Base-by-base conservation (phyloP, 2,329 filamentous ascomycete genomes). In the Sporothrix humicola region DNA sequence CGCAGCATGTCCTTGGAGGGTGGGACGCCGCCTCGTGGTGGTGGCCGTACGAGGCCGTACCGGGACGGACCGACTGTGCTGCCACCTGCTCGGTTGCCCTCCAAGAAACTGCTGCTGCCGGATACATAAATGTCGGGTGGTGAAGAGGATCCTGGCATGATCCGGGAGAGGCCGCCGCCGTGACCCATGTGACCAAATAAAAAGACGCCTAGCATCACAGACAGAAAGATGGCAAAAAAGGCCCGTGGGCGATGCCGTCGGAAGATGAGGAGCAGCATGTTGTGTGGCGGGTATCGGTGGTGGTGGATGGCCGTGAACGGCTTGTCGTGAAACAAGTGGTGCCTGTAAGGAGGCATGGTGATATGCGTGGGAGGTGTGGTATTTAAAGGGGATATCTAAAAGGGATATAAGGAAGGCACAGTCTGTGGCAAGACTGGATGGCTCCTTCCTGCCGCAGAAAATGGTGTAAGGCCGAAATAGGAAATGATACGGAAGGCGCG, bases 1-100 rank as follows among this genome's bases (percentile, higher is more conserved):
- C 65, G 63, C 61, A 72, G 75, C 75, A 77, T 76, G 42, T 72
- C 74, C 23, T 37, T 44, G 46, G 71, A 77, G 52, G 76, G 75
- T 1, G 42, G 68, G n/a, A 54, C 17, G 58, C 74, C 71, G n/a
- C 73, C 69, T 5, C 66, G 68, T 23, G 61, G 71, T n/a, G 65
- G 65, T 7, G 44, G 56, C 10, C 5, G n/a, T 3, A 17, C 59
- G 7, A 12, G 46, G 68, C 37, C 52, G 37, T 17, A 52, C 10
- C 23, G 56, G 17, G 17, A 50, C 5, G 44, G 20, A 5, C 12
- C 15, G 10, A n/a, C 26, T 2, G 56, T 17, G 26, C 56, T 12
- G 58, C 56, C 56, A 2, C 26, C 26, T 37, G 56, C 56, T 13
- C 56, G 59, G 2, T 15, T 46, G 44, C 63, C 63, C 42, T 50